A percentile compares a stretch with the other conserved stretches of the same genome.
Evolutionary conservation across 1,284 basidiomycete genomes (phyloP).

Genomic region (Neotropicomus parvogracilis): DNA sequence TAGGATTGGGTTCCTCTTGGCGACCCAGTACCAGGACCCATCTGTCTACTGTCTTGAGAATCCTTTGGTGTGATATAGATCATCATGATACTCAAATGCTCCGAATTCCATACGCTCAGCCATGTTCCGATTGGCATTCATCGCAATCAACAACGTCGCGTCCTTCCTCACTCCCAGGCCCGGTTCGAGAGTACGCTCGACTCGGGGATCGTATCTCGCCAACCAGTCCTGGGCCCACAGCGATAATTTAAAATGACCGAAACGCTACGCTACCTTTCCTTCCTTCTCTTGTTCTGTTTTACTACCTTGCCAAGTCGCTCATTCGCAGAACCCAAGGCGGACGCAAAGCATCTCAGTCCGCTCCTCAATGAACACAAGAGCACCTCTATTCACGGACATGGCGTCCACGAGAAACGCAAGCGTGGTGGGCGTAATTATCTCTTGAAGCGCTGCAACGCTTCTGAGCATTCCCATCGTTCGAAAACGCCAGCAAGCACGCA

Average conservation of each 20-base stretch:
- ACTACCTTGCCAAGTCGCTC: constrained; percentile 1
- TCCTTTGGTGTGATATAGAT: no score
- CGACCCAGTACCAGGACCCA: no score
- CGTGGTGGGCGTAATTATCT: constrained; percentile 15
- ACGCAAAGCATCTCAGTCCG: constrained; percentile 4
- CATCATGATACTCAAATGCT: no score
- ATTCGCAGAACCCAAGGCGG: constrained; percentile 1
- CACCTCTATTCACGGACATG: background rate
- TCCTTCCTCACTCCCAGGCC: no score
- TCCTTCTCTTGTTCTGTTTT: constrained; percentile 16
- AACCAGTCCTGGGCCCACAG: background rate
- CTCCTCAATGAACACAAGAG: constrained; percentile 2
- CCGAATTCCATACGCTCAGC: no score
- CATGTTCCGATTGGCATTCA: no score
- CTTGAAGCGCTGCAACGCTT: constrained; percentile 21
- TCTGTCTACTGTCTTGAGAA: no score
- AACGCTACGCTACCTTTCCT: constrained; percentile 4
- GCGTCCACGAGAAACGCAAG: constrained; percentile 17
- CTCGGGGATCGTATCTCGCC: background rate
- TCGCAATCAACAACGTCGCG: no score
- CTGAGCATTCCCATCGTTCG: constrained; percentile 14
- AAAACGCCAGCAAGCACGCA: constrained; percentile 12
- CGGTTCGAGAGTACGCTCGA: background rate
- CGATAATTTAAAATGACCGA: constrained; percentile 13
- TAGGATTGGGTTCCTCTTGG: no score